These are phyloP conservation scores for Cyclostephanos tholiformis DNA, from an alignment of 108 stramenopile species.

Conservation along the genomic window DNA sequence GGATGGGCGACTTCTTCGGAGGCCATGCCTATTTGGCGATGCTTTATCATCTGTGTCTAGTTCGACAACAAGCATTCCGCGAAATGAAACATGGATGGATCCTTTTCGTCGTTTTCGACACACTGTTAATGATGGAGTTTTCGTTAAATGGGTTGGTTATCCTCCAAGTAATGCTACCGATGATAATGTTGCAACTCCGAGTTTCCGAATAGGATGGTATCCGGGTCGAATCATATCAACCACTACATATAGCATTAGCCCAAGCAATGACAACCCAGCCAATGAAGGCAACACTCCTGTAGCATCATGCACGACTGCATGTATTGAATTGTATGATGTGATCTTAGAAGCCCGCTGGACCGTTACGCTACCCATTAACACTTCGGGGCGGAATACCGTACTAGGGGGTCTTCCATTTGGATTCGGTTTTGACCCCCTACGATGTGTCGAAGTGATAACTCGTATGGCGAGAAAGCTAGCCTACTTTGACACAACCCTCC, in stretches of 20 bases:
- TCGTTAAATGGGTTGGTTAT: conserved; percentile 35
- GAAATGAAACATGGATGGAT: conserved; percentile 42
- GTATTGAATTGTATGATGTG: conserved; percentile 35
- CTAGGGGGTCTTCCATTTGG: conserved; percentile 45
- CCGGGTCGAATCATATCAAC: conserved; percentile 33
- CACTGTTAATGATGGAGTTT: conserved; percentile 39
- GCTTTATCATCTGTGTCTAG: background rate
- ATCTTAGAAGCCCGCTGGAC: conserved; percentile 35
- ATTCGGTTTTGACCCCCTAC: conserved; percentile 24
- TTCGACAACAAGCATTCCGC: conserved; percentile 19
- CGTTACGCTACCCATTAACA: conserved; percentile 6
- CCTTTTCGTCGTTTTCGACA: conserved; percentile 23
- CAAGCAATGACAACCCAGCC: background rate
- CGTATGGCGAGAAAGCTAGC: conserved; percentile 30
- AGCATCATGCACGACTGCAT: background rate
- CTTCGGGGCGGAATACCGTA: conserved; percentile 3
- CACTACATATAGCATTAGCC: background rate
- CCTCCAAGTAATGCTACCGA: background rate
- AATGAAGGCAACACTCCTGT: background rate
- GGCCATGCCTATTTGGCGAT: conserved; percentile 36
- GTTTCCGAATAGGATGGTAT: conserved; percentile 35
- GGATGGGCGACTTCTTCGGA: conserved; percentile 30
- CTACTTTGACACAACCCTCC: conserved; percentile 35
- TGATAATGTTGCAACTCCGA: background rate
- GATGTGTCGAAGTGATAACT: conserved; percentile 23